Evolutionary conservation across 2,329 filamentous ascomycete genomes (phyloP).

Genomic region (Boeremia lycopersici): DNA sequence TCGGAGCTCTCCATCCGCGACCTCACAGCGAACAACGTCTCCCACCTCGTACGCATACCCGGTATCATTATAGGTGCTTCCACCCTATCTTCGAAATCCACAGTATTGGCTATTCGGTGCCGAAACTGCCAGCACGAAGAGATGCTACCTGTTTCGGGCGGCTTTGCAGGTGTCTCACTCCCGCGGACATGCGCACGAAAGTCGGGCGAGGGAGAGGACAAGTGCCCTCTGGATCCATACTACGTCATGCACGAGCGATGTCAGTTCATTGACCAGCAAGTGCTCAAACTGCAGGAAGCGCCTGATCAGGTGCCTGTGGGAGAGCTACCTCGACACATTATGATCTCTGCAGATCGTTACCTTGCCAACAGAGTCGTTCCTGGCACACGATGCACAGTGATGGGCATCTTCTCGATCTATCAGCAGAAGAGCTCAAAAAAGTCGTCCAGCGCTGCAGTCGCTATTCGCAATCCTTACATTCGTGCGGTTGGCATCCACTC

Average conservation of each 20-base stretch:
- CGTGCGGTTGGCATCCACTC: conserved; percentile 90
- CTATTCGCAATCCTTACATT: conserved; percentile 93
- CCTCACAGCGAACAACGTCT: conserved; percentile 89
- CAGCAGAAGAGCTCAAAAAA: conserved; percentile 88
- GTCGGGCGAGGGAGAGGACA: conserved; percentile 71
- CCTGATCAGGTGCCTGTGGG: conserved; percentile 97
- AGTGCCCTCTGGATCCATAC: conserved; percentile 93
- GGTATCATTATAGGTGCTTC: conserved; percentile 98
- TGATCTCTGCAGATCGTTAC: conserved; percentile 96
- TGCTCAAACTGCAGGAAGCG: conserved; percentile 96
- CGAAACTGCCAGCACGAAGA: conserved; percentile 79
- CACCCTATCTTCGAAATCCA: conserved; percentile 95
- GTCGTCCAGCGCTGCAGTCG: conserved; percentile 78
- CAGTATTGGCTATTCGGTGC: conserved; percentile 83
- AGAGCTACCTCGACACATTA: conserved; percentile 90
- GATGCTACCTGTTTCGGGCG: conserved; percentile 75
- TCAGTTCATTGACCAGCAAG: conserved; percentile 94
- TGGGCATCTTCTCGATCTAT: conserved; percentile 98
- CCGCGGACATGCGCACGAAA: conserved; percentile 76
- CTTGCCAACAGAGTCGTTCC: conserved; percentile 95
- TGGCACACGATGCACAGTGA: conserved; percentile 90
- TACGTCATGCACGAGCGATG: conserved; percentile 95
- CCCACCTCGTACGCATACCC: conserved; percentile 92
- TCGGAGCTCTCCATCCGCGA: conserved; percentile 92
- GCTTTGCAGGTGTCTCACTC: conserved; percentile 85